Evolutionary conservation across 345 rosid genomes (phyloP), one percentile per base, ranked within the genome.

Genomic region (Pelargonium nanum): DNA sequence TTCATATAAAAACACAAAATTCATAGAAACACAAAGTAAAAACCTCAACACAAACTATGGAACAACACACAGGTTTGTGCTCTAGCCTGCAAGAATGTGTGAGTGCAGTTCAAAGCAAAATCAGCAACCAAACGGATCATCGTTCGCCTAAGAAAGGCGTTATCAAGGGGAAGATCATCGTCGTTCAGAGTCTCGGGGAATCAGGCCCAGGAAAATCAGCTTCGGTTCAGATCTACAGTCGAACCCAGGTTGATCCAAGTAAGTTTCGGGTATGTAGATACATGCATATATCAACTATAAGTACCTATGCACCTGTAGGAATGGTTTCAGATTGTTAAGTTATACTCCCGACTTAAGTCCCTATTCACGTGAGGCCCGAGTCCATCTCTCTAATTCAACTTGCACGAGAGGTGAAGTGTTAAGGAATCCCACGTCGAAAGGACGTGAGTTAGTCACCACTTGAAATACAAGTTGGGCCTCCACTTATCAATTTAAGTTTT

Each of bases 171-270:
- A 61, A 59, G 19, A 19, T 83, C 53, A 70, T 61, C 55, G 22
- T 83, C 20, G 68, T 58, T 45, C 78, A 62, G 6, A 72, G 60
- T 24, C 73, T 68, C 0, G 77, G 79, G 28, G 67, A 68, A 50
- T 71, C 91, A 22, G 79, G 75, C 24, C 84, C 86, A 21, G 77
- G 83, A 63, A 85, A 67, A 69, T 77, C 80, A 63, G 78, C 80
- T 30, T 70, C 65, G 7, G 56, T 83, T 24, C 80, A 22, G 70
- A 62, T 81, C 53, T 74, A 72, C 59, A 81, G 88, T 59, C 12
- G 78, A 66, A 69, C 80, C 0, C 5, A 44, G n/a, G 26, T 85
- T 1, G 82, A 83, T 54, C 74, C 72, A 3, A 56, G 91, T 83
- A 78, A 70, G 85, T 68, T 32, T 26, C 26, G 28, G 20, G 28